These are phyloP conservation scores for Volvox reticuliferus DNA, from an alignment of 139 green algal species.

Conservation along the genomic window DNA sequence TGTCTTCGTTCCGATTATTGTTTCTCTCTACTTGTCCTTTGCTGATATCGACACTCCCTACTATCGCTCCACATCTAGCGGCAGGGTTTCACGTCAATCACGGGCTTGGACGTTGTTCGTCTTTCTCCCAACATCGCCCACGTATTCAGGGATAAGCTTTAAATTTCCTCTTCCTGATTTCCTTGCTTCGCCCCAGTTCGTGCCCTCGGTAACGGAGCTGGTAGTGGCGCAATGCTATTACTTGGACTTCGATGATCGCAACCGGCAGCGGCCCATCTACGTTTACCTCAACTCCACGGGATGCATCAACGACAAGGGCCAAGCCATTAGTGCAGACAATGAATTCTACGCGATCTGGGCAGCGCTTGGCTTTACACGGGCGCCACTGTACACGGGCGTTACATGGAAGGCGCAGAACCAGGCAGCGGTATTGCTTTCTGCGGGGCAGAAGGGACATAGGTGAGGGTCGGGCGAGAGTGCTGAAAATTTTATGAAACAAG, in stretches of 20 bases:
- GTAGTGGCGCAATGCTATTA: slow-evolving; percentile 91
- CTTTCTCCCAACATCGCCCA: too few species aligned
- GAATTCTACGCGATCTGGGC: slow-evolving; percentile 82
- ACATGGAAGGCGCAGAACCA: slow-evolving; percentile 80
- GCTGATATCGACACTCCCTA: too few species aligned
- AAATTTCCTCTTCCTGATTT: neutral
- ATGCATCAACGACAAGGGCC: slow-evolving; percentile 74
- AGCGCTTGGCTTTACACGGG: slow-evolving; percentile 73
- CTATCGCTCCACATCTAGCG: too few species aligned
- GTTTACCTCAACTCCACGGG: slow-evolving; percentile 92
- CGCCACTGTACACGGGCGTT: slow-evolving; percentile 73
- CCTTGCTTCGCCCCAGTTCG: slow-evolving; percentile 68
- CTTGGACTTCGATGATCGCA: slow-evolving; percentile 83
- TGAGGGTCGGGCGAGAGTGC: neutral
- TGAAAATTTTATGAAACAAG: too few species aligned
- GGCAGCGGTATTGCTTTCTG: slow-evolving; percentile 70
- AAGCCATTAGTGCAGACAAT: slow-evolving; percentile 67
- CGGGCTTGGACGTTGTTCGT: too few species aligned
- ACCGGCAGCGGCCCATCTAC: slow-evolving; percentile 86
- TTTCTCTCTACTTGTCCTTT: too few species aligned
- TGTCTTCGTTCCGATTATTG: too few species aligned
- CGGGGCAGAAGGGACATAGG: slow-evolving; percentile 71
- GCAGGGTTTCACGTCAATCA: too few species aligned
- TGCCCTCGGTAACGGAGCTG: slow-evolving; percentile 89
- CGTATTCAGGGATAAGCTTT: too few species aligned